Evolutionary conservation across 768 basidiomycete species (phyloP), one percentile per base, ranked within the genome.

Genomic region (Termitomyces sp.): DNA sequence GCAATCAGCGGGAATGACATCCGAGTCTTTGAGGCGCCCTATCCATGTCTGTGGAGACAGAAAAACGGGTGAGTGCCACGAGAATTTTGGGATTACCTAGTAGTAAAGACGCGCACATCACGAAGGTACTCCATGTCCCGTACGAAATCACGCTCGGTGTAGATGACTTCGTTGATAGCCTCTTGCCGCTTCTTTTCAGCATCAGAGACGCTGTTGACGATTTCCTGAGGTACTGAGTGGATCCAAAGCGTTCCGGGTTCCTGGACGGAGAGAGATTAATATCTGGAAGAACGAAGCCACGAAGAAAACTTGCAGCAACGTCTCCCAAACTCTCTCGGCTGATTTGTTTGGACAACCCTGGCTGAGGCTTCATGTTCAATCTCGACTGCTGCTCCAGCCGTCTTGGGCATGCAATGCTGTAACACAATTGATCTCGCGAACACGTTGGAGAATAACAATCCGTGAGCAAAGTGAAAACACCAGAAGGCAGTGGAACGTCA

Each of bases 391-490:
- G 97, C 75, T 98, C 96, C 61, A 97, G 74, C 62, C 97, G 77
- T 54, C 97, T 76, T 1, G 97, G 97, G 71, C 97, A 99, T 32
- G 94, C 95, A 65, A 98, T 98, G 65, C 91, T 94, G 73, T 99
- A 98, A 76, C 97, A 99, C n/a, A 98, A 76, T 62, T 85, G 87
- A 70, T 98, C 96, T 55, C 92, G 81, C 38, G 92, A 91, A 75
- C 97, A 98, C 35, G 97, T 99, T 18, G 97, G 94, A 12, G 95
- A 97, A 76, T 98, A 98, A 73, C 97, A 99, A 71, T 97, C 96
- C 0, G 95, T 96, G 63, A 99, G 81, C 49, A 98, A 82, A 2
- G 96, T 98, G 73, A 98, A 98, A 16, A 98, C 95, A 24, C 97
- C 97, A 0, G 90, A 85, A 2, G 97, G 97, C 58, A 98, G 75